Evolutionary conservation across 768 basidiomycete genomes (phyloP), one percentile per base, ranked within the genome.

Genomic region (Leccinum aurantiacum): DNA sequence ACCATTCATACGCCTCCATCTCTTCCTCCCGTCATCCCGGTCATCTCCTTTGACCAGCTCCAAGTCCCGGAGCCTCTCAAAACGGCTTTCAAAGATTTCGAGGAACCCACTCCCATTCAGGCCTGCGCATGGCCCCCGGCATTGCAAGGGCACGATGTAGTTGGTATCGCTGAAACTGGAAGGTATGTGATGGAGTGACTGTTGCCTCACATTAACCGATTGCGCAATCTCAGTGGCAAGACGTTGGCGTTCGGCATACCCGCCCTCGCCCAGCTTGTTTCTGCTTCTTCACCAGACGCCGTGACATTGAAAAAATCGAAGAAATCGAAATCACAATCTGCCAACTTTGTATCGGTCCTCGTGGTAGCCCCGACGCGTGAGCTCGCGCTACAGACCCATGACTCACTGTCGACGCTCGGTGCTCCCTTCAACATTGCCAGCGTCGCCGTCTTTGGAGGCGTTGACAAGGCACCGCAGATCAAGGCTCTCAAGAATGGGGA

Each of bases 131-230:
- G 95, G 95, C 93, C 95, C 2, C 86, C 91, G 35, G 86, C 91
- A 6, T 77, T 98, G 25, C 78, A 82, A 24, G 90, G 90, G 0
- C 79, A 79, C n/a, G 92, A 98, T 71, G 91, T 96, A 0, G 88
- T 98, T 31, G 96, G 96, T 53, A 93, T 98, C 61, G 95, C 96
- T 7, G 95, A 98, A 79, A 98, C 96, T 2, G 96, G 96, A 66
- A 91, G 87, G 88, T 85, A 62, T 37, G 77, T 60, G 27, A 51
- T 49, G 24, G 48, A 4, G 54, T 60, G 49, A n/a, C 1, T 9
- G 35, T 17, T 10, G 1, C 22, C 31, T 1, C 51, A 29, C 9
- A 31, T 38, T 64, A 24, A 63, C 54, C 17, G 1, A 29, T 48
- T 47, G 24, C 25, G 46, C 65, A 62, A 51, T 46, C 5, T 46